A percentile compares a stretch with the other conserved stretches of the same genome.
phyloP scores from a whole-genome alignment of 129 eudicot species.

The Flaveria robusta region DNA sequence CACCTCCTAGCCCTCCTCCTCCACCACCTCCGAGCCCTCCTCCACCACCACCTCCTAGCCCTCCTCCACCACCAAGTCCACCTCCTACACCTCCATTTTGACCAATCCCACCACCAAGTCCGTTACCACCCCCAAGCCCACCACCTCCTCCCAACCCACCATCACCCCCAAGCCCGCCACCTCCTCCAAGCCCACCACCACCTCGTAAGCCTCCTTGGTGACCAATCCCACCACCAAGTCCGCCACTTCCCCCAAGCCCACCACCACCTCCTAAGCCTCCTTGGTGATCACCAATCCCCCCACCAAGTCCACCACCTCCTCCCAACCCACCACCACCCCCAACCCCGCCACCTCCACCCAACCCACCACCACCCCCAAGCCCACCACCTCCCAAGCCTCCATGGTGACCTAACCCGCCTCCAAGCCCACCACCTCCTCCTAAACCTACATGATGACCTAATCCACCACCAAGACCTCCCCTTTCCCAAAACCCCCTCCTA shows the following conservation, averaged over 20 bases:
- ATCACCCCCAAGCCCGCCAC: background rate
- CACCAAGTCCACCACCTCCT: constrained; percentile 22
- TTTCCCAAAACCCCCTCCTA: no score
- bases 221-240: constrained; percentile 18
- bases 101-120: background rate
- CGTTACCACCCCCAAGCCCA: background rate
- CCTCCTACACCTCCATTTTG: background rate
- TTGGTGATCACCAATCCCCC: background rate
- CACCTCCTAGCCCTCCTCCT: no score
- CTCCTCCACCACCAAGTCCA: background rate
- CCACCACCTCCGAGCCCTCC: background rate
- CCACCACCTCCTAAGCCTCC: constrained; percentile 6
- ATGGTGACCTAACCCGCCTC: constrained; percentile 1
- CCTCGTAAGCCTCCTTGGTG: constrained; percentile 18
- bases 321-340: constrained; percentile 18
- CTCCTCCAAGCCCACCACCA: constrained; percentile 19
- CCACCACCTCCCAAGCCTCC: constrained; percentile 15
- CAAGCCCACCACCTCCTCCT: constrained; percentile 8
- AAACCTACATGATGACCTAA: background rate
- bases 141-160: no score
- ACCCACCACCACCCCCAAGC: constrained; percentile 9
- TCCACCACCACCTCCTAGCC: constrained; percentile 4
- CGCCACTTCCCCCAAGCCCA: constrained; percentile 22
- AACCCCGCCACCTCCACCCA: constrained; percentile 9
- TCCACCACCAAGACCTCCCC: constrained; percentile 5